These are phyloP conservation scores for Nicotiana tomentosiformis DNA, from an alignment of 257 asterid species.

Conservation along the genomic window DNA sequence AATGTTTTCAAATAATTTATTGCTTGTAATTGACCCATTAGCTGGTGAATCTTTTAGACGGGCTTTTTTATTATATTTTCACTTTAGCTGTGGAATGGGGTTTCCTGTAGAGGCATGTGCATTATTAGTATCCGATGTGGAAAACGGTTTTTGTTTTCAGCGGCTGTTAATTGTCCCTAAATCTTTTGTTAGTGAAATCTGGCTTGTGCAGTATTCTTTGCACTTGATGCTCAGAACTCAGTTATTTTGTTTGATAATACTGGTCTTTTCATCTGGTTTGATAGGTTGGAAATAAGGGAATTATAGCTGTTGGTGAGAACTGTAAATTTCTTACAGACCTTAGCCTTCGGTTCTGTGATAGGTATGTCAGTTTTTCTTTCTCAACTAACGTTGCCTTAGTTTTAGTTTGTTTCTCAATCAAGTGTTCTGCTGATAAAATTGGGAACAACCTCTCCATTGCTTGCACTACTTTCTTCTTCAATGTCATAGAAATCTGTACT, in stretches of 20 bases:
- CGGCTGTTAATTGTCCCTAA: background rate
- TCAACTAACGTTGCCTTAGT: background rate
- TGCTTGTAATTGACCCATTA: background rate
- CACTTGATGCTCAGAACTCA: background rate
- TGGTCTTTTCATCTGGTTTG: constrained; percentile 10
- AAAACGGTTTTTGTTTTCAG: background rate
- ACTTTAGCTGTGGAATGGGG: background rate
- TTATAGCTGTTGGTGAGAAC: constrained; percentile 78
- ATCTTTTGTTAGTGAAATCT: background rate
- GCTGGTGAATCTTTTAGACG: background rate
- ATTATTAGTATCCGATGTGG: background rate
- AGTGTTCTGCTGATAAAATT: background rate
- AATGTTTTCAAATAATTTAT: background rate
- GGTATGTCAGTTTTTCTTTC: constrained; percentile 34
- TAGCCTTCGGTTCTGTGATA: constrained; percentile 87
- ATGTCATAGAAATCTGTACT: background rate
- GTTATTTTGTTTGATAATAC: background rate
- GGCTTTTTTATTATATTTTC: background rate
- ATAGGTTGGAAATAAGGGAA: constrained; percentile 85
- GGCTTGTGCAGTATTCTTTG: background rate
- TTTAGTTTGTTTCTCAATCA: constrained; percentile 3
- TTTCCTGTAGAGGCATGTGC: background rate
- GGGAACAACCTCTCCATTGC: background rate
- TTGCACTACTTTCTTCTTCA: background rate
- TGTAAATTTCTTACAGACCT: constrained; percentile 79